Evolutionary conservation across 2,329 filamentous ascomycete genomes (phyloP).

Genomic region (Lachnum nothofagi): DNA sequence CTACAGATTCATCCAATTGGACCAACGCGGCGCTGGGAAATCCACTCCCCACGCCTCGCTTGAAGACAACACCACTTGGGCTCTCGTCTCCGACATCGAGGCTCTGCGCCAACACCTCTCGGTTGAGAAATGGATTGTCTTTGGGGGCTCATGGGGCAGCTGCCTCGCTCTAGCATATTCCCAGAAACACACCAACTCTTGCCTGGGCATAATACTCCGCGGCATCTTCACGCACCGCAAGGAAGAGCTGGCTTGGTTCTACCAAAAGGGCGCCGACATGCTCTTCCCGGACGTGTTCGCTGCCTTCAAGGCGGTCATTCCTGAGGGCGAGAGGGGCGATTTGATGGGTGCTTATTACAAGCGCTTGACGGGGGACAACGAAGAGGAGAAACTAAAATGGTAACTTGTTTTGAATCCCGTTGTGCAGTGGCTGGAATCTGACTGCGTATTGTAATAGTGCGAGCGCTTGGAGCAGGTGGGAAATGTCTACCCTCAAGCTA

Average conservation of each 20-base stretch:
- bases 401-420: slow-evolving; percentile 2
- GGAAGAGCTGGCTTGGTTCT: slow-evolving; percentile 37
- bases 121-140: slow-evolving; percentile 43
- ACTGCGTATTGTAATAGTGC: neutral
- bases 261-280: slow-evolving; percentile 28
- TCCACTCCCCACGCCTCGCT: slow-evolving; percentile 39
- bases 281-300: slow-evolving; percentile 39
- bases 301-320: slow-evolving; percentile 34
- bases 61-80: slow-evolving; percentile 41
- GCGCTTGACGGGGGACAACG: slow-evolving; percentile 33
- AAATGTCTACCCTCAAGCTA: neutral
- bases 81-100: slow-evolving; percentile 43
- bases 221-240: slow-evolving; percentile 39
- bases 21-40: slow-evolving; percentile 43
- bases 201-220: slow-evolving; percentile 38
- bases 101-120: slow-evolving; percentile 37
- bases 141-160: slow-evolving; percentile 44
- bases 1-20: slow-evolving; percentile 43
- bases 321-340: slow-evolving; percentile 36
- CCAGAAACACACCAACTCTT: slow-evolving; percentile 37
- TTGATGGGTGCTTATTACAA: slow-evolving; percentile 38
- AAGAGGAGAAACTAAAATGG: slow-evolving; percentile 30
- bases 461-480: neutral
- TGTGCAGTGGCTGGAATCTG: too few relatives aligned
- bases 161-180: slow-evolving; percentile 41